These are phyloP conservation scores for Hanseniaspora guilliermondii DNA, from an alignment of 805 yeast species.

Conservation along the genomic window DNA sequence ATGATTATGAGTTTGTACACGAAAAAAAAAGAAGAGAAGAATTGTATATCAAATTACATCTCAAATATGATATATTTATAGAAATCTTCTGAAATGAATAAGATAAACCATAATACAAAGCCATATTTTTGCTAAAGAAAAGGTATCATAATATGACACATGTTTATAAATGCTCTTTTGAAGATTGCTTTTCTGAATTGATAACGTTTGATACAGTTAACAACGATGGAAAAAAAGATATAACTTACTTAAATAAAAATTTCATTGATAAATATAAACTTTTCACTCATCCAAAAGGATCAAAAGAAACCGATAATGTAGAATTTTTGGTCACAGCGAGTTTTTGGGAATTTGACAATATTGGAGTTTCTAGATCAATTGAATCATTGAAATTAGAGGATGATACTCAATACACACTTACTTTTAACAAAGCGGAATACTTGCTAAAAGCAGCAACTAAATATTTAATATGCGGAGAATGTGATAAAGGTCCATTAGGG, in stretches of 20 bases:
- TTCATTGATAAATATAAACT: constrained; percentile 18
- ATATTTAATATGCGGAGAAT: constrained; percentile 56
- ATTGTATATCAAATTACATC: too few species aligned
- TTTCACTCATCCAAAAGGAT: constrained; percentile 15
- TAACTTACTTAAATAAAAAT: constrained; percentile 14
- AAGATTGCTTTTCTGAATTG: constrained; percentile 19
- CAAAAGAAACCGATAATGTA: constrained; percentile 6
- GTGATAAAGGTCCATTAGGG: constrained; percentile 70
- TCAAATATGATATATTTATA: too few species aligned
- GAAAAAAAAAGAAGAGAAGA: too few species aligned
- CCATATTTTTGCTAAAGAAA: not conserved
- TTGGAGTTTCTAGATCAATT: constrained; percentile 47
- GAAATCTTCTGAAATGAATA: too few species aligned
- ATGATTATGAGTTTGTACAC: too few species aligned
- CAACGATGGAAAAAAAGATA: not conserved
- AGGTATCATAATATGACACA: not conserved
- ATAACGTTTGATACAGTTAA: constrained; percentile 15
- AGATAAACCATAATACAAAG: too few species aligned
- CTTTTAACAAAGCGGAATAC: constrained; percentile 18
- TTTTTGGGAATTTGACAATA: constrained; percentile 70
- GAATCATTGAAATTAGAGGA: constrained; percentile 17
- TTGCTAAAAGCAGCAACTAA: constrained; percentile 34
- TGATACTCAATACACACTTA: constrained; percentile 15
- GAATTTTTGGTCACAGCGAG: constrained; percentile 38
- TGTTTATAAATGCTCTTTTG: constrained; percentile 21